Base-by-base conservation (phyloP, 1,284 basidiomycete species). In the Ceratobasidium sp. region DNA sequence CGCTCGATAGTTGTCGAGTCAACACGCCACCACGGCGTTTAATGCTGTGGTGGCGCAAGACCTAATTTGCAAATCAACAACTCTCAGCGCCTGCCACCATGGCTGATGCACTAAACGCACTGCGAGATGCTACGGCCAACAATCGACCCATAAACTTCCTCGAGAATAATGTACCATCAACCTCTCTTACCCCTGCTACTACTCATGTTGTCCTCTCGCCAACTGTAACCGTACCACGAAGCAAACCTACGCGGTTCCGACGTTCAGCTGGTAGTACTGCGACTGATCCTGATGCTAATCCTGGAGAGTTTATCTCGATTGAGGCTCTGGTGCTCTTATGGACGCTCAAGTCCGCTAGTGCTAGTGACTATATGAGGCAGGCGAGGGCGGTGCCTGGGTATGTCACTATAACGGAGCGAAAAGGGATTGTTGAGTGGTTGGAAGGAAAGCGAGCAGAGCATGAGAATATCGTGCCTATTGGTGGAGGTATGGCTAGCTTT, bases 331-430 rank as follows among this genome's bases (percentile, higher is more conserved):
- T 94, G 82, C 87, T 97, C 18, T 93, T 93, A 53, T 97, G 93
- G 93, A 86, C 91, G 0, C 88, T 94, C 55, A 88, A 90, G 67
- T 93, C 95, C 83, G 90, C 90, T 0, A 88, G 90, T 0, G 90
- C 92, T 49, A 93, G 92, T 33, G 95, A 97, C 82, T 98, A 97
- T 85, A 92, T 97, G 89, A 93, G 92, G 84, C 92, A 94, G 82
- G 92, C 92, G 3, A 89, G 95, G 79, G 92, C 94, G 82, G 89
- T 73, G 93, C 93, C 92, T 13, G 78, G 84, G 6, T 95, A 95
- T 83, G 94, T 97, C 60, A 92, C 94, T 82, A 91, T 95, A 56
- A 95, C 95, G 1, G 96, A 97, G 85, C 88, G 96, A 79, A 94
- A 94, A 85, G 88, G 88, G 55, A 91, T 97, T 0, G 90, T 95